phyloP scores from a whole-genome alignment of 2,329 filamentous ascomycete species.

The Ustilaginoidea virens region DNA sequence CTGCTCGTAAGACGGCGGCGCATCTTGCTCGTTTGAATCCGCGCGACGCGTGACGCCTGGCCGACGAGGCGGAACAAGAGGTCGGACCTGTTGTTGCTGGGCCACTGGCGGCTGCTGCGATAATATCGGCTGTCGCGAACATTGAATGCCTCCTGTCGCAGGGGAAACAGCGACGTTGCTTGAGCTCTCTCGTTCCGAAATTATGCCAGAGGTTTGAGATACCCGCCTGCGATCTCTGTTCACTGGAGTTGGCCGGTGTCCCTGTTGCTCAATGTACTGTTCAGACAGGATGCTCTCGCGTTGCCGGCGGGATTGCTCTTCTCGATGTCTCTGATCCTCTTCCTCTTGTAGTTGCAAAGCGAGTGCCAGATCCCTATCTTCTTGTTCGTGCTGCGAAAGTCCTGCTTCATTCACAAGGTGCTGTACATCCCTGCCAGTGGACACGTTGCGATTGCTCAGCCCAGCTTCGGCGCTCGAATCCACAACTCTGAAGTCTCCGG shows the following conservation, averaged over 20 bases:
- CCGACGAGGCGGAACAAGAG: conserved; percentile 21
- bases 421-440: conserved; percentile 12
- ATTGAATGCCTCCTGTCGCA: too few relatives aligned
- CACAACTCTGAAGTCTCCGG: conserved; percentile 81
- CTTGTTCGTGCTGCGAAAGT: conserved; percentile 41
- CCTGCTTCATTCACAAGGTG: conserved; percentile 12
- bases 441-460: conserved; percentile 6
- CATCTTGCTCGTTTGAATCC: conserved; percentile 30
- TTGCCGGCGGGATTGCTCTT: conserved; percentile 44
- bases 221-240: conserved; percentile 9
- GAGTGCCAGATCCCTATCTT: conserved; percentile 77
- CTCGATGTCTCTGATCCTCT: conserved; percentile 66
- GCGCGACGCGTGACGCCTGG: conserved; percentile 20
- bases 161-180: conserved; percentile 7
- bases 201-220: conserved; percentile 1
- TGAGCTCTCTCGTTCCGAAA: conserved; percentile 11
- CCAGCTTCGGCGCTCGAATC: conserved; percentile 28
- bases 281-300: conserved; percentile 55
- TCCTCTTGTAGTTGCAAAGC: conserved; percentile 90
- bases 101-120: conserved; percentile 1
- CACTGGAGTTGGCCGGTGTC: conserved; percentile 17
- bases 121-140: too few relatives aligned
- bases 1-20: conserved; percentile 43
- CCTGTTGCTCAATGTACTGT: conserved; percentile 54
- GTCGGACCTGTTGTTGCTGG: conserved; percentile 25